A percentile compares a stretch with the other conserved stretches of the same genome.
Evolutionary conservation across 805 yeast genomes (phyloP).

Genomic region (Candida krabiensis): DNA sequence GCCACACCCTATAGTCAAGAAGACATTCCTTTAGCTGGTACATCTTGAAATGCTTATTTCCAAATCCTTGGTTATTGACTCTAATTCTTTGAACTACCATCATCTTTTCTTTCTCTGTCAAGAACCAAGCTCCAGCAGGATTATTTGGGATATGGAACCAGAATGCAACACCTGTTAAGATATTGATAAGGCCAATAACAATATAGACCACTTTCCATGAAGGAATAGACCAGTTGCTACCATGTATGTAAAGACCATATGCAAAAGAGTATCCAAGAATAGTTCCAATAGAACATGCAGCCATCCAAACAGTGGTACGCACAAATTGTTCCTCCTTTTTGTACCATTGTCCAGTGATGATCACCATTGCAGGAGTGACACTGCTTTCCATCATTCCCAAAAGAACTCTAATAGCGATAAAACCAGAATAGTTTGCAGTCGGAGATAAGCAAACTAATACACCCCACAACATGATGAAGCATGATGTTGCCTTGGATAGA

Average conservation of each 20-base stretch:
- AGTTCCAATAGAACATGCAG: conserved; percentile 43
- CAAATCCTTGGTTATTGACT: conserved; percentile 33
- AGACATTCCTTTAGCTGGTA: conserved; percentile 38
- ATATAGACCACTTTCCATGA: conserved; percentile 64
- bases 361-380: conserved; percentile 56
- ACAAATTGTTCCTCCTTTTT: conserved; percentile 43
- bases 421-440: conserved; percentile 42
- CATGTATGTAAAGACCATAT: conserved; percentile 47
- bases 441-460: conserved; percentile 50
- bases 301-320: conserved; percentile 38
- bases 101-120: conserved; percentile 36
- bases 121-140: conserved; percentile 28
- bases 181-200: conserved; percentile 56
- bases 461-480: conserved; percentile 56
- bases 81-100: conserved; percentile 25
- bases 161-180: conserved; percentile 26
- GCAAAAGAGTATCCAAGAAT: conserved; percentile 51
- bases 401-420: conserved; percentile 44
- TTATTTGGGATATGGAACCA: conserved; percentile 32
- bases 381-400: conserved; percentile 54
- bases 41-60: conserved; percentile 29
- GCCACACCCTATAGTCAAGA: conserved; percentile 51
- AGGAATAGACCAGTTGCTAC: conserved; percentile 36
- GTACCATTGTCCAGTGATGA: conserved; percentile 59
- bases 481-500: conserved; percentile 48